Evolutionary conservation across 257 asterid species (phyloP).

Genomic region (Solanum virginianum): DNA sequence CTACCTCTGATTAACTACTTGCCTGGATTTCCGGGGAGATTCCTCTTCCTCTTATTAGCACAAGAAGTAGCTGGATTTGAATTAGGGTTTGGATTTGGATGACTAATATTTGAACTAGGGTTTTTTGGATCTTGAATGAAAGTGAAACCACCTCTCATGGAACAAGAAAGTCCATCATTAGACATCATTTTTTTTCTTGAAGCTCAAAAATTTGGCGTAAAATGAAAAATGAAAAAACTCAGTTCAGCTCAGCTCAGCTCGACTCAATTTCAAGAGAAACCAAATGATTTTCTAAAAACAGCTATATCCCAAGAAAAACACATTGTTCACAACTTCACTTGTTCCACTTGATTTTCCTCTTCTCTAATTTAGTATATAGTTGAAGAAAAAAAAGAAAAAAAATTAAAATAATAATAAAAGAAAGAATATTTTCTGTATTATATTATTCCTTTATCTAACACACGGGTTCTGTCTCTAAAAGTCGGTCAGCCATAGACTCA

Average conservation of each 20-base stretch:
- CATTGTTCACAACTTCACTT: background rate
- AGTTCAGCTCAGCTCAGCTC: background rate
- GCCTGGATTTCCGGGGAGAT: constrained; percentile 89
- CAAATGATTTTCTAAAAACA: constrained; percentile 31
- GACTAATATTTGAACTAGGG: background rate
- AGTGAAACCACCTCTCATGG: constrained; percentile 20
- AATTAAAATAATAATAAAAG: background rate
- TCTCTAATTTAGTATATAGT: constrained; percentile 12
- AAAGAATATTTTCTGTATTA: background rate
- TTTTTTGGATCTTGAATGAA: constrained; percentile 54
- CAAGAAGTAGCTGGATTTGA: constrained; percentile 26
- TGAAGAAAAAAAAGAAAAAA: background rate
- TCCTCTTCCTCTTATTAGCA: constrained; percentile 49
- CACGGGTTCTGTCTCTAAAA: constrained; percentile 42
- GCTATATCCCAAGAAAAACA: constrained; percentile 10
- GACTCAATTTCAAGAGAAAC: constrained; percentile 7
- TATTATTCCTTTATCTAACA: constrained; percentile 16
- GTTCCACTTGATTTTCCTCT: background rate
- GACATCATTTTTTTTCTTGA: constrained; percentile 56
- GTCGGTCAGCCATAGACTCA: constrained; percentile 74
- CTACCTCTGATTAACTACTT: background rate
- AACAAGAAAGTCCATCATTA: constrained; percentile 49
- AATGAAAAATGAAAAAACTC: background rate
- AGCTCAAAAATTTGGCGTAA: background rate
- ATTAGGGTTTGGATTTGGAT: constrained; percentile 10